phyloP scores from a whole-genome alignment of 306 rosid species.

The Astragalus membranaceus region DNA sequence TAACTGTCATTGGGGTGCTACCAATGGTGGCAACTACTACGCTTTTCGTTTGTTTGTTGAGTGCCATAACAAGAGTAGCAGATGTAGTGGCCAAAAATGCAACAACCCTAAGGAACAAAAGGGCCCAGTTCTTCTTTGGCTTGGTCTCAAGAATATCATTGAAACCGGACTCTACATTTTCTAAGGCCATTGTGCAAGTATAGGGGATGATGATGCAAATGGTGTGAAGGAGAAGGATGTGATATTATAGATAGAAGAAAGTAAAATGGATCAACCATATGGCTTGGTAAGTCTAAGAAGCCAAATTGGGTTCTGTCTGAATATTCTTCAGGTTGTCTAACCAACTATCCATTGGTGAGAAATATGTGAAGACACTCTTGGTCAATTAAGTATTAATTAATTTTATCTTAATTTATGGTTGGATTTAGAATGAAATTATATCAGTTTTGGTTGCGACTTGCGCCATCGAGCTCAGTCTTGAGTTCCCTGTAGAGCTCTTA shows the following conservation, averaged over 20 bases:
- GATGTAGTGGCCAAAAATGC: slow-evolving; percentile 57
- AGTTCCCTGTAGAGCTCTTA: too few relatives aligned
- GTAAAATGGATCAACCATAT: slow-evolving; percentile 7
- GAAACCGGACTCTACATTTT: slow-evolving; percentile 20
- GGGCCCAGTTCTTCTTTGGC: slow-evolving; percentile 26
- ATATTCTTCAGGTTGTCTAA: slow-evolving; percentile 49
- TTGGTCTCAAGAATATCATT: neutral
- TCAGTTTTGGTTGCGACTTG: too few relatives aligned
- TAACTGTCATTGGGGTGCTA: slow-evolving; percentile 34
- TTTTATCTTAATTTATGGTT: too few relatives aligned
- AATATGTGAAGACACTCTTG: neutral
- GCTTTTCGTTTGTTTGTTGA: slow-evolving; percentile 56
- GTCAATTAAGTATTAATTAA: neutral
- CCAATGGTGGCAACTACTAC: slow-evolving; percentile 77
- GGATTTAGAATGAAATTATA: too few relatives aligned
- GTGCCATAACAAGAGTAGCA: slow-evolving; percentile 74
- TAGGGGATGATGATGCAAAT: neutral
- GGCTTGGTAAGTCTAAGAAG: slow-evolving; percentile 38
- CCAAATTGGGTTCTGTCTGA: slow-evolving; percentile 2
- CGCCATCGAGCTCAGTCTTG: too few relatives aligned
- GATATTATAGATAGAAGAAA: slow-evolving; percentile 21
- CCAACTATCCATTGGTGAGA: slow-evolving; percentile 50
- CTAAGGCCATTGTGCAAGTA: slow-evolving; percentile 41
- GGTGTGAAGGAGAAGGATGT: neutral
- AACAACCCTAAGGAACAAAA: slow-evolving; percentile 39